phyloP scores from a whole-genome alignment of 352 stramenopile species.

The Aphanomyces invadans region DNA sequence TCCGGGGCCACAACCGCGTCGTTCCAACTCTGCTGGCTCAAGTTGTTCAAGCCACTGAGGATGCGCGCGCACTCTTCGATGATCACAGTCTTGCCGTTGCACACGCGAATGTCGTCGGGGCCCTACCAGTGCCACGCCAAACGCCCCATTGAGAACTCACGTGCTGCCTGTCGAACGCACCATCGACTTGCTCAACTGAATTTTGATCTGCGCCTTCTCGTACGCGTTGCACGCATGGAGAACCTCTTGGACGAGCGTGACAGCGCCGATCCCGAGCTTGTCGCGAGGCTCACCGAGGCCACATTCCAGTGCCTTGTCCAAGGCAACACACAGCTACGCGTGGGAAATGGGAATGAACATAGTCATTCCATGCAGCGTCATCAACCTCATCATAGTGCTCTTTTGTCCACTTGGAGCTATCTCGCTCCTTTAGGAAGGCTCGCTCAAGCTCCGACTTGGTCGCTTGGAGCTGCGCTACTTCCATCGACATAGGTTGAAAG shows the following conservation, averaged over 20 bases:
- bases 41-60: slow-evolving; percentile 8
- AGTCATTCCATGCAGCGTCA: neutral
- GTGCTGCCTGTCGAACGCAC: neutral
- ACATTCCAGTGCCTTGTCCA: slow-evolving; percentile 15
- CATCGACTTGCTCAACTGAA: neutral
- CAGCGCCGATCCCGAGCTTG: slow-evolving; percentile 6
- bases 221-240: slow-evolving; percentile 16
- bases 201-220: slow-evolving; percentile 17
- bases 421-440: neutral
- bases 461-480: neutral
- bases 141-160: neutral
- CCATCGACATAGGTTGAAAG: neutral
- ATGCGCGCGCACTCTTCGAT: slow-evolving; percentile 18
- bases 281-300: slow-evolving; percentile 13
- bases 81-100: slow-evolving; percentile 19
- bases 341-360: neutral
- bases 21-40: slow-evolving; percentile 5
- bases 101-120: slow-evolving; percentile 13
- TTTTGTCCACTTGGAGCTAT: slow-evolving; percentile 9
- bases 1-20: slow-evolving; percentile 6
- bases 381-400: slow-evolving; percentile 13
- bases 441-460: slow-evolving; percentile 18
- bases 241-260: slow-evolving; percentile 14
- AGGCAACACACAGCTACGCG: neutral
- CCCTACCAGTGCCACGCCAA: neutral